Evolutionary conservation across 2,329 filamentous ascomycete genomes (phyloP), one percentile per base, ranked within the genome.

Genomic region (Claviceps quebecensis): DNA sequence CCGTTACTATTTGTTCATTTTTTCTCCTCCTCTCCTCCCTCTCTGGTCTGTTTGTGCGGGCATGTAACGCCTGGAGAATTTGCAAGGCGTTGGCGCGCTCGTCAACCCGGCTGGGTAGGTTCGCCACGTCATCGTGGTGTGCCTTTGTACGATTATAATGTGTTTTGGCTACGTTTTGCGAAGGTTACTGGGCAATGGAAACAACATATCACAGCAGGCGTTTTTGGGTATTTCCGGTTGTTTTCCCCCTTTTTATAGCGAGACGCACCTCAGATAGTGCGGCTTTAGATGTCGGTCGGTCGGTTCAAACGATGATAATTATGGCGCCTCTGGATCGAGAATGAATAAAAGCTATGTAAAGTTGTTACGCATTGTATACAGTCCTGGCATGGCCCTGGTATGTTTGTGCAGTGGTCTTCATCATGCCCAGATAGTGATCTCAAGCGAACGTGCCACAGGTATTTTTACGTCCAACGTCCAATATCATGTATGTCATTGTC

Each of bases 51-150:
- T 34, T 46, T n/a, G 16, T 11, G 37, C 13, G 41, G 49, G 38
- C 37, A 41, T 45, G 56, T 59, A 59, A 52, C 53, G 58, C 55
- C 57, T 49, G 49, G 47, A 50, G 50, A n/a, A 37, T 47, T 38
- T 34, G n/a, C 41, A 38, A 48, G 50, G 36, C 47, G 40, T 37
- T 45, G 19, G 46, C 36, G 44, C 45, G 13, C 36, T 52, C 36
- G 23, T 22, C 17, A 8, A 39, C 36, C 49, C 23, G 53, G 39
- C 46, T 48, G 38, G 26, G 22, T 44, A 34, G 40, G 52, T 23
- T 43, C 19, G 43, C 14, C 43, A 34, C n/a, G 34, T 47, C 26
- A 40, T 41, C 22, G 13, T 26, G 41, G 45, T 29, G 23, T 11
- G 11, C 38, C 38, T 49, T 19, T 37, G 16, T 50, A 38, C 39